Evolutionary conservation across 2,329 filamentous ascomycete species (phyloP).

Genomic region (Hymenoscyphus repandus): DNA sequence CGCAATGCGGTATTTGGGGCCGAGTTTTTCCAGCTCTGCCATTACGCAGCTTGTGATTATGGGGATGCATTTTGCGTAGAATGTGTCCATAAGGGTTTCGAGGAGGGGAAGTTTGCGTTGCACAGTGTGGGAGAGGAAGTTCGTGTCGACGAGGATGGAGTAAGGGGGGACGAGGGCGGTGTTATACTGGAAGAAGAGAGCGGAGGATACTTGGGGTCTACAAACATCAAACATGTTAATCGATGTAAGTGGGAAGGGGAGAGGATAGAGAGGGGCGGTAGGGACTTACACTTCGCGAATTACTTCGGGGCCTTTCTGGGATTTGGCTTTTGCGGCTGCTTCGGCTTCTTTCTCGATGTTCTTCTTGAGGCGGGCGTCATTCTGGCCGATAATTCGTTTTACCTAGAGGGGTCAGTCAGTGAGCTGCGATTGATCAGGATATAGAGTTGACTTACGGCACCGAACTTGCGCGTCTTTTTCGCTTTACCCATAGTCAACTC

Average conservation of each 20-base stretch:
- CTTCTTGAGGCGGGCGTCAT: slow-evolving; percentile 76
- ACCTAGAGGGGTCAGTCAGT: slow-evolving; percentile 36
- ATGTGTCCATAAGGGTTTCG: slow-evolving; percentile 85
- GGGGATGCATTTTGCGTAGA: slow-evolving; percentile 86
- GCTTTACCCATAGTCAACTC: slow-evolving; percentile 62
- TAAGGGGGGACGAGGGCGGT: slow-evolving; percentile 81
- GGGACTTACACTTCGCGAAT: slow-evolving; percentile 61
- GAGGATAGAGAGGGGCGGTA: neutral
- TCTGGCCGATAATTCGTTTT: slow-evolving; percentile 77
- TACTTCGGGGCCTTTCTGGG: slow-evolving; percentile 46
- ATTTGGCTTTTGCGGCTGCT: slow-evolving; percentile 50
- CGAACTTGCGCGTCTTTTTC: slow-evolving; percentile 92
- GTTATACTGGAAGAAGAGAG: slow-evolving; percentile 87
- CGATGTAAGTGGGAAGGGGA: neutral
- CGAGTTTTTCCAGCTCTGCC: slow-evolving; percentile 84
- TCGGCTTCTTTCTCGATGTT: slow-evolving; percentile 64
- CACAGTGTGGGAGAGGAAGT: slow-evolving; percentile 87
- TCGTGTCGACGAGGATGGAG: slow-evolving; percentile 70
- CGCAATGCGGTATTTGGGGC: slow-evolving; percentile 82
- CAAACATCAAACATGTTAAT: neutral
- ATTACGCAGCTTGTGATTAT: slow-evolving; percentile 81
- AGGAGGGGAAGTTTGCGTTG: slow-evolving; percentile 85
- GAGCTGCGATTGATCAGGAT: slow-evolving; percentile 16
- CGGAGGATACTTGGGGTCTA: slow-evolving; percentile 71
- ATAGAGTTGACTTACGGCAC: slow-evolving; percentile 42